Conservation (phyloP, 169 alveolate species). For the Plasmodium cynomolgi region DNA sequence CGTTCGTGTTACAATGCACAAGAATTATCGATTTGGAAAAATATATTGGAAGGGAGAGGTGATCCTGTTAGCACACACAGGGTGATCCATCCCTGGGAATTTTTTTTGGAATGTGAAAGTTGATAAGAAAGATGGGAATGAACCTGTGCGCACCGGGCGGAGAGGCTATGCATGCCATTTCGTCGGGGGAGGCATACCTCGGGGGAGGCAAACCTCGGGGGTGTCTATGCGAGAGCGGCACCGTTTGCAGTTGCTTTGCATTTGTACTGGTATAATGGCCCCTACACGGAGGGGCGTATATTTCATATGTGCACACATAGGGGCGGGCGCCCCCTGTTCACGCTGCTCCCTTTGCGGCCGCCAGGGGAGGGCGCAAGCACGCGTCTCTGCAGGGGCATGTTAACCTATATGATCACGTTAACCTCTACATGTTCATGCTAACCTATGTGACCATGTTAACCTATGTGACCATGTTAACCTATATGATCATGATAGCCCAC, state of each 20-base stretch:
- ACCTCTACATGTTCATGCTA: neutral
- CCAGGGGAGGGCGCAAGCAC: neutral
- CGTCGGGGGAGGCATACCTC: neutral
- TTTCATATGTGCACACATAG: too few species aligned
- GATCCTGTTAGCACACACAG: neutral
- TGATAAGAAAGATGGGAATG: neutral
- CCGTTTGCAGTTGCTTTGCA: neutral
- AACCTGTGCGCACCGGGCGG: neutral
- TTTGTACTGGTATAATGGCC: neutral
- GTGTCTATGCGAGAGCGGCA: neutral
- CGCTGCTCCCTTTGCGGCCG: neutral
- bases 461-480: neutral
- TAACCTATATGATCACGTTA: neutral
- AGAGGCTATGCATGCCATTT: neutral
- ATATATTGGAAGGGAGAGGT: neutral
- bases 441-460: too few species aligned
- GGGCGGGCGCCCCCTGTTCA: neutral
- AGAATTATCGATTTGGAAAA: neutral
- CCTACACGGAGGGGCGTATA: neutral
- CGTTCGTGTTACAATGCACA: neutral
- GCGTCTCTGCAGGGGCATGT: neutral
- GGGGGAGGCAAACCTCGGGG: neutral
- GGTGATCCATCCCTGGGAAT: neutral
- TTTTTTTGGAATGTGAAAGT: neutral
- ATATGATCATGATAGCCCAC: neutral